phyloP scores from a whole-genome alignment of 2,329 filamentous ascomycete species.

The Alternaria sp. region DNA sequence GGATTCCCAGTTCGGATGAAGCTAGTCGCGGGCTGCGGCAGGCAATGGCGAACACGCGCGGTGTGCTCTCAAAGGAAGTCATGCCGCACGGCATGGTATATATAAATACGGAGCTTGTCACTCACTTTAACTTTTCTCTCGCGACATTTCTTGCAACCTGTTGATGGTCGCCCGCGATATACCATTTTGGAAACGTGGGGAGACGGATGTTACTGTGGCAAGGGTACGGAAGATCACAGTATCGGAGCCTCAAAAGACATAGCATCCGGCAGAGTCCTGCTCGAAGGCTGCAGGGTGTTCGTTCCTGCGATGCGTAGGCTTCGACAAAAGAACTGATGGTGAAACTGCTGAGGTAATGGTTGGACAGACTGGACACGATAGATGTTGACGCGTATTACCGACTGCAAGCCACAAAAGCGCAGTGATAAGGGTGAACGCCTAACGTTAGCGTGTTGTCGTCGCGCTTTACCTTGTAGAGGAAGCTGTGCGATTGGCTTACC shows the following conservation, averaged over 20 bases:
- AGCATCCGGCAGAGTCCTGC: neutral
- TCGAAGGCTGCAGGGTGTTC: neutral
- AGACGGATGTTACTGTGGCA: neutral
- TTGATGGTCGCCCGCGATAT: constrained; percentile 46
- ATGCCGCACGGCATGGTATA: neutral
- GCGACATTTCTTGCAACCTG: constrained; percentile 50
- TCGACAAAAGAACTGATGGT: neutral
- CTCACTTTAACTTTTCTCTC: constrained; percentile 54
- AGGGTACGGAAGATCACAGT: neutral
- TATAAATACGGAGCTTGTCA: neutral
- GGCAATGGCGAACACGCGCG: neutral
- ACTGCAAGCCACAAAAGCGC: neutral
- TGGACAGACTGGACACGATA: neutral
- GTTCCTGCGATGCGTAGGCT: neutral
- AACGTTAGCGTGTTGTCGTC: neutral
- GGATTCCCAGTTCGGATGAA: constrained; percentile 13
- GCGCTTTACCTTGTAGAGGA: neutral
- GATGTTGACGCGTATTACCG: neutral
- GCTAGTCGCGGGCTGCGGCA: neutral
- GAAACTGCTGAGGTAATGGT: neutral
- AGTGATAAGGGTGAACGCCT: neutral
- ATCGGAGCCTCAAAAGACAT: neutral
- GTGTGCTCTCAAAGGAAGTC: neutral
- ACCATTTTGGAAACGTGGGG: constrained; percentile 35
- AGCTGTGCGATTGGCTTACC: neutral